A percentile compares a stretch with the other conserved stretches of the same genome.
These are phyloP conservation scores for Rubia balearica DNA, from an alignment of 305 asterid species.

Conservation along the genomic window DNA sequence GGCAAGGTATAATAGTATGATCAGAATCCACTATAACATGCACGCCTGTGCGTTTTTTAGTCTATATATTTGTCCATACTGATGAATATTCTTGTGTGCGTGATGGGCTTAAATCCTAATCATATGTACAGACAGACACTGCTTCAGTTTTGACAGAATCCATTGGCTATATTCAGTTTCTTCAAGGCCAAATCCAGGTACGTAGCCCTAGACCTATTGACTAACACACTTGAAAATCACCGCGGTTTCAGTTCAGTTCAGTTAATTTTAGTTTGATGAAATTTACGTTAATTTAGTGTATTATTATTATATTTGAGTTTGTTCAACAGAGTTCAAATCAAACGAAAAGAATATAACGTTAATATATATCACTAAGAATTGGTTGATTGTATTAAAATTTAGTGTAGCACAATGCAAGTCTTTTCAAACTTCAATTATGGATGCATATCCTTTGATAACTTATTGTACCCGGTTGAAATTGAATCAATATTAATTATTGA, in stretches of 20 bases:
- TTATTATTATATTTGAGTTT: too few relatives aligned
- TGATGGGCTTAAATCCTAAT: not conserved
- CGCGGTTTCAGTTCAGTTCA: too few relatives aligned
- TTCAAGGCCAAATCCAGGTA: constrained; percentile 74
- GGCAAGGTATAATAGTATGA: constrained; percentile 49
- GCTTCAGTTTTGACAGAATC: constrained; percentile 89
- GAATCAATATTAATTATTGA: too few relatives aligned
- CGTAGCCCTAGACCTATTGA: not conserved
- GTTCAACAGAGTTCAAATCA: too few relatives aligned
- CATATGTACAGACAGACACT: constrained; percentile 74
- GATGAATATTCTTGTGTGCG: constrained; percentile 7
- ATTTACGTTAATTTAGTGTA: too few relatives aligned
- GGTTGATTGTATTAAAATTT: too few relatives aligned
- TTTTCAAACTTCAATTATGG: not conserved
- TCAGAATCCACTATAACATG: constrained; percentile 8
- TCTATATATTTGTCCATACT: constrained; percentile 15
- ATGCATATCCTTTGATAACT: too few relatives aligned
- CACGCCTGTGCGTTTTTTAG: constrained; percentile 10
- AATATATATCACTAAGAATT: too few relatives aligned
- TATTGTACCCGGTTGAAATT: too few relatives aligned
- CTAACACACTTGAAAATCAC: not conserved
- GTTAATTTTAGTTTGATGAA: too few relatives aligned
- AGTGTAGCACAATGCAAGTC: not conserved
- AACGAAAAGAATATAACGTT: too few relatives aligned
- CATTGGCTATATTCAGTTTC: constrained; percentile 78